Percentiles rank a stretch among this genome's conserved stretches.
Evolutionary conservation across 2,329 filamentous ascomycete species (phyloP).

Genomic region (Teratosphaeria gauchensis): DNA sequence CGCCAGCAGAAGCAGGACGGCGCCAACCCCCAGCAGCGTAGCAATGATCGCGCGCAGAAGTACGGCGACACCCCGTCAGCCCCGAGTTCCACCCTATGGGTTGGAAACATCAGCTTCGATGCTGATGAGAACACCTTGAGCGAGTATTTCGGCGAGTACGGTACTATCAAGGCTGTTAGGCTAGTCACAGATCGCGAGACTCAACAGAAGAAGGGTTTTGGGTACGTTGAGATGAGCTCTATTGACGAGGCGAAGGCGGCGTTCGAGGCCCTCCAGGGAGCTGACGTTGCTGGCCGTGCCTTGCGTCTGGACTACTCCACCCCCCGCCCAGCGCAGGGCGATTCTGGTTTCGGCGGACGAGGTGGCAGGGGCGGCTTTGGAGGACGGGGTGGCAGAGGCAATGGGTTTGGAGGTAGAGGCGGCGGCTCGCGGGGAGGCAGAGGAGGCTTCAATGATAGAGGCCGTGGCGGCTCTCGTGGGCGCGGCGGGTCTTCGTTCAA

Average conservation of each 20-base stretch:
- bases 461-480: too few species aligned
- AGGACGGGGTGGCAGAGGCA: too few species aligned
- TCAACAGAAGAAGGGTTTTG: slow-evolving; percentile 82
- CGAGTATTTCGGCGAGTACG: slow-evolving; percentile 63
- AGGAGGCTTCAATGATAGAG: too few species aligned
- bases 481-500: too few species aligned
- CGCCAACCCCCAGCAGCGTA: slow-evolving; percentile 29
- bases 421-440: too few species aligned
- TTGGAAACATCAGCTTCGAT: slow-evolving; percentile 83
- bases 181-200: slow-evolving; percentile 81
- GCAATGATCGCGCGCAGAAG: slow-evolving; percentile 50
- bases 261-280: slow-evolving; percentile 60
- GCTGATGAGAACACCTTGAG: slow-evolving; percentile 66
- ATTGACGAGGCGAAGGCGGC: slow-evolving; percentile 74
- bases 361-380: slow-evolving; percentile 11
- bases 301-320: slow-evolving; percentile 77
- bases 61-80: slow-evolving; percentile 72
- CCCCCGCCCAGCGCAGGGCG: slow-evolving; percentile 47
- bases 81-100: slow-evolving; percentile 77
- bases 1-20: slow-evolving; percentile 47
- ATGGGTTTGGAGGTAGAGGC: too few species aligned
- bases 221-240: slow-evolving; percentile 75
- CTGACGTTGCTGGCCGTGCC: slow-evolving; percentile 60
- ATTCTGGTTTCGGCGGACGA: slow-evolving; percentile 29
- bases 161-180: slow-evolving; percentile 66